Conservation (phyloP, 2,329 filamentous ascomycete genomes). For the Ophiostoma montium region DNA sequence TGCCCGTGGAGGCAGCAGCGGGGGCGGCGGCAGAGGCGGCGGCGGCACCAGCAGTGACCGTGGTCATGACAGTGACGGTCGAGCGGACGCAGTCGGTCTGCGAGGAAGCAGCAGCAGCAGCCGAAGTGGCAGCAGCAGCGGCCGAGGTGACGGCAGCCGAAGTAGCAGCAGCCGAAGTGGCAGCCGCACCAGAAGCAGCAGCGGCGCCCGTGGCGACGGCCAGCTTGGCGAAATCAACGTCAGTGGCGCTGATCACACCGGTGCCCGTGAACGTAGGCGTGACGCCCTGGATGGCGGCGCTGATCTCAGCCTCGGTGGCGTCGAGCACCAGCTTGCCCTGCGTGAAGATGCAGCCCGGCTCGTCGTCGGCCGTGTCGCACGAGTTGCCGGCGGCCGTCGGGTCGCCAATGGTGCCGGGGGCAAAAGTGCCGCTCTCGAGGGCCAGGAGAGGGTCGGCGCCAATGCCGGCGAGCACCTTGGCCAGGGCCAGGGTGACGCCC, state of each 20-base stretch:
- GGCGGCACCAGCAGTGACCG: slow-evolving; percentile 5
- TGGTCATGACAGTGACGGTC: slow-evolving; percentile 10
- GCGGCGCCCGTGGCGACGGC: slow-evolving; percentile 12
- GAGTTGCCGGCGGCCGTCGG: slow-evolving; percentile 34
- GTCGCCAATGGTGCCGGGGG: slow-evolving; percentile 33
- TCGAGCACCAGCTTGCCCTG: slow-evolving; percentile 40
- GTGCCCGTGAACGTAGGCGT: slow-evolving; percentile 14
- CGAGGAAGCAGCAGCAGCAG: background rate
- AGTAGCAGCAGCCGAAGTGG: slow-evolving; percentile 9
- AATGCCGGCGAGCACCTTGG: slow-evolving; percentile 43
- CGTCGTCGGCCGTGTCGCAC: slow-evolving; percentile 35
- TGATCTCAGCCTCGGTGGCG: slow-evolving; percentile 37
- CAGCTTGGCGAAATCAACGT: slow-evolving; percentile 13
- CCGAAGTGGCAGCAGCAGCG: background rate
- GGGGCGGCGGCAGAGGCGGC: background rate
- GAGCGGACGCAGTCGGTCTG: background rate
- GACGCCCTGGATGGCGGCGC: slow-evolving; percentile 31
- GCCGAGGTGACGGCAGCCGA: background rate
- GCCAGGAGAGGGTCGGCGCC: slow-evolving; percentile 49
- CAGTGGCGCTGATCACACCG: slow-evolving; percentile 14
- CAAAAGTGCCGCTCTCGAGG: slow-evolving; percentile 48
- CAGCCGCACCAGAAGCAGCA: slow-evolving; percentile 5
- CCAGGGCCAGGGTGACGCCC: slow-evolving; percentile 42
- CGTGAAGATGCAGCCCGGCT: slow-evolving; percentile 41
- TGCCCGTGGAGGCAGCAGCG: slow-evolving; percentile 8